Evolutionary conservation across 805 yeast species (phyloP).

Genomic region (Spathaspora sp.): DNA sequence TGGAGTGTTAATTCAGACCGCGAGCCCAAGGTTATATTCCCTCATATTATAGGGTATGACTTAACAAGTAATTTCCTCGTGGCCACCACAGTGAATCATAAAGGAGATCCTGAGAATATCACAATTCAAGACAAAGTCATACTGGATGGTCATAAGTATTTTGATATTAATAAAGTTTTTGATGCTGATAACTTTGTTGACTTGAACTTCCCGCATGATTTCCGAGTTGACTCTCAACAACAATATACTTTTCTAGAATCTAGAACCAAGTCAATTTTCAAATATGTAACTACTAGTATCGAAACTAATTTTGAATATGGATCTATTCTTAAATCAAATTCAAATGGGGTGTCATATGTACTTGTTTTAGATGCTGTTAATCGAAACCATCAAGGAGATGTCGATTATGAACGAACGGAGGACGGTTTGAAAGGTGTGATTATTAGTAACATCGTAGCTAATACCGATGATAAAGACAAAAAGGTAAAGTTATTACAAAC

Average conservation of each 20-base stretch:
- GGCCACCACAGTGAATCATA: constrained; percentile 56
- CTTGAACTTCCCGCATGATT: constrained; percentile 68
- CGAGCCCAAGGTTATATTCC: constrained; percentile 41
- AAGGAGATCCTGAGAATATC: constrained; percentile 44
- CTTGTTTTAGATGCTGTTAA: constrained; percentile 67
- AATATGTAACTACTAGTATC: constrained; percentile 76
- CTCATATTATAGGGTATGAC: constrained; percentile 69
- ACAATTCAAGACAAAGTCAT: constrained; percentile 46
- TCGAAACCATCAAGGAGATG: constrained; percentile 68
- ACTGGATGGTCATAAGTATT: constrained; percentile 82
- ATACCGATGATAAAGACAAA: constrained; percentile 12
- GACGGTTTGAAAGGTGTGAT: constrained; percentile 87
- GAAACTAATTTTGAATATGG: constrained; percentile 62
- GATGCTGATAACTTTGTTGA: constrained; percentile 66
- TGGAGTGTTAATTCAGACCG: constrained; percentile 44
- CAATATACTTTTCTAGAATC: constrained; percentile 77
- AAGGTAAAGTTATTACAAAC: constrained; percentile 60
- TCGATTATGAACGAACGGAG: constrained; percentile 82
- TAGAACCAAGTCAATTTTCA: constrained; percentile 63
- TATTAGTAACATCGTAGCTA: constrained; percentile 60
- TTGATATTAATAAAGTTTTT: too few species aligned
- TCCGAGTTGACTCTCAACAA: constrained; percentile 47
- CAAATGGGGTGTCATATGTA: constrained; percentile 85
- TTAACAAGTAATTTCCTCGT: constrained; percentile 66
- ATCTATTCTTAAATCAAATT: constrained; percentile 79